Base-by-base conservation (phyloP, 2,329 filamentous ascomycete genomes). In the Xylariaceae sp. region DNA sequence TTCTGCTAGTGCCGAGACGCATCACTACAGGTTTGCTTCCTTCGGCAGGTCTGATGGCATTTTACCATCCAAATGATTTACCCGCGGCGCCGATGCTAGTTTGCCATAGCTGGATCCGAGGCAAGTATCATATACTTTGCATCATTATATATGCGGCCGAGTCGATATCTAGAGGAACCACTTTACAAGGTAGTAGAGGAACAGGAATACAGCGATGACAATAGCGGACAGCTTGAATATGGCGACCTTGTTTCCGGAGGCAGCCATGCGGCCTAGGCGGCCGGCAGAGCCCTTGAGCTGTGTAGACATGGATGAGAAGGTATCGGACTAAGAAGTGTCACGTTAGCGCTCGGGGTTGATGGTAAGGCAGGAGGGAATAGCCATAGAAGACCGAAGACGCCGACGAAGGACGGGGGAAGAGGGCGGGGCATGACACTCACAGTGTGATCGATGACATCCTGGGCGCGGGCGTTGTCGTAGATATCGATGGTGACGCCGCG, bases 401-500 rank as follows among this genome's bases (percentile, higher is more conserved):
- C 12, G 18, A 38, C 6, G 6, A 6, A 26, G 22, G 6, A 26
- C 22, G 22, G 22, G 22, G 22, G 22, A 6, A 26, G 6, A 11
- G 22, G 11, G 19, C 8, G 35, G 16, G 3, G 9, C 17, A 12
- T 4, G 19, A 15, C 12, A 13, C 80, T 44, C 75, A 94, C 88
- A 30, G 87, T 91, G 59, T 81, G 83, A 66, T 98, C 89, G 53
- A 98, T 87, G 49, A 95, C 79, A 52, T 86, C 81, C 57, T 97
- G 91, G 55, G 87, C 81, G 44, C 89, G 81, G 37, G 93, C 93
- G 63, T 93, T 89, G 69, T 97, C 90, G 76, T 97, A 96, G 60
- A 98, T 98, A 71, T 98, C 89, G 51, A 97, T 81, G 32, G 93
- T 98, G 38, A 98, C 89, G 65, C 87, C 87, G 60, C 91, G 89